Conservation (phyloP, 441 rosid species). For the Manihot esculenta region DNA sequence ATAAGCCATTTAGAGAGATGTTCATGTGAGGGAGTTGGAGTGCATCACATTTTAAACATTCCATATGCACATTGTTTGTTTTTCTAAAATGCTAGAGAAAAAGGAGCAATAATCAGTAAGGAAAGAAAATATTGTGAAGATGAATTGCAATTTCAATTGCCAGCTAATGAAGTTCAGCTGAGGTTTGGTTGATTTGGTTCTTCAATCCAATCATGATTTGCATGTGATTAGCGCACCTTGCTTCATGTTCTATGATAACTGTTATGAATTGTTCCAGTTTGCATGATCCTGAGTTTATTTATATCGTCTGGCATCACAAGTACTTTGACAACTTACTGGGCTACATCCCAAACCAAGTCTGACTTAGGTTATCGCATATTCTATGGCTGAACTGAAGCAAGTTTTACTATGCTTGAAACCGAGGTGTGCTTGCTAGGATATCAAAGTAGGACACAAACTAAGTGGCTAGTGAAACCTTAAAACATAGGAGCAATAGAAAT, state of each 20-base stretch:
- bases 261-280: background rate
- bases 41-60: background rate
- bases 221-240: background rate
- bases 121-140: slow-evolving; percentile 1
- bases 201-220: background rate
- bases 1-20: background rate
- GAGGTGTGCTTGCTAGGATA: background rate
- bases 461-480: background rate
- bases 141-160: background rate
- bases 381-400: too few species aligned
- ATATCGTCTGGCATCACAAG: background rate
- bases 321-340: too few species aligned
- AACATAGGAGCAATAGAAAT: background rate
- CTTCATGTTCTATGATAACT: background rate
- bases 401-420: background rate
- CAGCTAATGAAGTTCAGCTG: background rate
- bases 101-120: background rate
- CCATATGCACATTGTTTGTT: too few species aligned
- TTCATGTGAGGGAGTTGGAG: background rate
- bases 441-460: background rate
- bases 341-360: too few species aligned
- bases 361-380: too few species aligned
- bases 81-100: too few species aligned
- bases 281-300: background rate
- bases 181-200: background rate